Base-by-base conservation (phyloP, 2,329 filamentous ascomycete species). In the Fusarium phyllophilum region DNA sequence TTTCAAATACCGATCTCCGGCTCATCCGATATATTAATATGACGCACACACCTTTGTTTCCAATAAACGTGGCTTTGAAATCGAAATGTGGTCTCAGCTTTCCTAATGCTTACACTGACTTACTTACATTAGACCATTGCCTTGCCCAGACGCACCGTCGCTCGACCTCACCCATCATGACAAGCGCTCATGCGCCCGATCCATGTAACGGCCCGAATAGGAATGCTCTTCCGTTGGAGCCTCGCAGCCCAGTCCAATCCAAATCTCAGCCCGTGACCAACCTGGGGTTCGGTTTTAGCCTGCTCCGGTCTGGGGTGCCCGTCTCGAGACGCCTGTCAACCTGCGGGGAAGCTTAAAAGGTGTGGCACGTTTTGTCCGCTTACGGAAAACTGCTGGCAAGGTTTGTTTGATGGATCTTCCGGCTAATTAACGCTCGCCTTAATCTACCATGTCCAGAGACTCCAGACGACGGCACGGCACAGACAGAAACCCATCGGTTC, bases 181-280 rank as follows among this genome's bases (percentile, higher is more conserved):
- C 60, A 67, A 57, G 64, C 57, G 58, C 33, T 51, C 49, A 66
- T 57, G 49, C 54, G 33, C 33, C 54, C 58, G 49, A 55, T 59
- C 48, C 49, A 36, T 44, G 61, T 52, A 78, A 78, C 76, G 77
- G 77, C 76, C 77, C 77, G 77, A 78, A 78, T 78, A 78, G 70
- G 64, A 62, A 51, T 45, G 62, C 58, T 62, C 55, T 70, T 70
- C 51, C 24, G 55, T 48, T 72, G 72, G 59, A 68, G 59, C 60
- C 60, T 68, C 54, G 66, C 63, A 62, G 57, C 52, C 63, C 57
- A 67, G 49, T 57, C 67, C 72, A 68, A 69, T 58, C 62, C 64
- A 62, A 68, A 57, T 63, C 44, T 48, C 48, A 58, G 56, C 60
- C 60, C 42, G 45, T 73, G 62, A 59, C 68, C 74, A 67, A 73